Base-by-base conservation (phyloP, 441 rosid genomes). In the Heliophila coronopifolia region DNA sequence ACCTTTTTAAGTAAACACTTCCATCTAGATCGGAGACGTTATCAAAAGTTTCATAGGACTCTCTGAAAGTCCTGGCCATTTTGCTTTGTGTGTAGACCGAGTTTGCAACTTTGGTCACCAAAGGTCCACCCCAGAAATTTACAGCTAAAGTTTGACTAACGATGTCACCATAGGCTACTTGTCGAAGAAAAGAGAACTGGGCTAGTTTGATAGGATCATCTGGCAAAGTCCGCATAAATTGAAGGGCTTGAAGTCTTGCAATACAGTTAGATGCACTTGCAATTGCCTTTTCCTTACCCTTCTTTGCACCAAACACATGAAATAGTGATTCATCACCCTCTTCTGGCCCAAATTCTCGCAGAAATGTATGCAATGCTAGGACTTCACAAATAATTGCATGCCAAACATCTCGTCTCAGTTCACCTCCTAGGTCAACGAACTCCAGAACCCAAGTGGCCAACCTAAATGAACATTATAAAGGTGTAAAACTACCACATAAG, bases 391-490 rank as follows among this genome's bases (percentile, higher is more conserved):
- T 71, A 49, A 85, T 79, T 41, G 95, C 92, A 74, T 87, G 84
- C 96, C 95, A 92, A 36, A 76, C 83, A 74, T 87, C 96, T 63
- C 98, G 73, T 76, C 98, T 80, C 63, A 78, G 63, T 59, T 92
- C 98, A 59, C 95, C 87, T 54, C 98, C 98, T 69, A 92, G 73
- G 68, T 92, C 96, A 60, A 92, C 96, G 61, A 92, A 92, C 76
- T 92, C 98, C 59, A 92, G 71, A 59, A 83, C 79, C 96, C 96
- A 92, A 26, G 65, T 70, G 48, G 76, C 77, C 52, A 79, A 73
- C 73, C 96, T 91, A 70, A 65, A 63, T 25, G 31, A 46, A 25
- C 54, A 55, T 49, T 17, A 23, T 45, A 65, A 48, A 44, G 47
- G 39, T 51, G 44, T 27, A 43, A 45, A 61, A 28, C 19, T 16